A percentile compares a stretch with the other conserved stretches of the same genome.
phyloP scores from a whole-genome alignment of 192 early-diverging fungal genomes.

The Allomyces macrogynus region DNA sequence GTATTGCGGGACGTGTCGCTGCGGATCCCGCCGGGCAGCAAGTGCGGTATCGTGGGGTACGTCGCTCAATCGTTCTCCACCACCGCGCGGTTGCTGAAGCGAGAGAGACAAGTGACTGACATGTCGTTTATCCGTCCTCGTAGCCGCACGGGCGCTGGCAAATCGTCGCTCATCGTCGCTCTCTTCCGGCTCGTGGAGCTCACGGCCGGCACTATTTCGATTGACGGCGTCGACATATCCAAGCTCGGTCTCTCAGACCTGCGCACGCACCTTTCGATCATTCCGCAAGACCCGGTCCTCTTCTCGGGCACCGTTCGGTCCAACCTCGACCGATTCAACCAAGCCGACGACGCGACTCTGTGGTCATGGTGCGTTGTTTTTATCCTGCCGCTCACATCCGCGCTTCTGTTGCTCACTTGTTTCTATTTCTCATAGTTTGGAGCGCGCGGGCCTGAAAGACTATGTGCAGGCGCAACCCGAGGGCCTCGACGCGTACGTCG shows the following conservation, averaged over 20 bases:
- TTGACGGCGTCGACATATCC: constrained; percentile 51
- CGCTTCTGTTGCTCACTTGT: too few relatives aligned
- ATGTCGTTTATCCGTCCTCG: neutral
- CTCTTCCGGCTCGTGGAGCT: constrained; percentile 50
- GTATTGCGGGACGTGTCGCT: constrained; percentile 20
- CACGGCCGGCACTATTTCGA: constrained; percentile 34
- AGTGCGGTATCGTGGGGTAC: constrained; percentile 11
- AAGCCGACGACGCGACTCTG: constrained; percentile 27
- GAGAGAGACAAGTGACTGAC: too few relatives aligned
- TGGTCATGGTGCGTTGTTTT: constrained; percentile 20
- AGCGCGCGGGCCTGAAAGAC: too few relatives aligned
- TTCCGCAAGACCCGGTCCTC: constrained; percentile 23
- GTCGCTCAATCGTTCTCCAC: too few relatives aligned
- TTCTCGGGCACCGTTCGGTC: constrained; percentile 23
- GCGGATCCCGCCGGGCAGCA: constrained; percentile 7
- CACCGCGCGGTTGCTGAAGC: too few relatives aligned
- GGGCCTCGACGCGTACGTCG: constrained; percentile 15
- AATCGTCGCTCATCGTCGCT: constrained; percentile 42
- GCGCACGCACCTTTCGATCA: constrained; percentile 13
- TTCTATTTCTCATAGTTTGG: too few relatives aligned
- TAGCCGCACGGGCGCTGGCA: constrained; percentile 59
- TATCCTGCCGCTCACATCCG: too few relatives aligned
- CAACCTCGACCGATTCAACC: constrained; percentile 33
- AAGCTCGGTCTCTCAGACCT: constrained; percentile 35
- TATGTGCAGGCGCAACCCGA: neutral